Conservation (phyloP, 305 asterid genomes). For the Solanum hybrid region DNA sequence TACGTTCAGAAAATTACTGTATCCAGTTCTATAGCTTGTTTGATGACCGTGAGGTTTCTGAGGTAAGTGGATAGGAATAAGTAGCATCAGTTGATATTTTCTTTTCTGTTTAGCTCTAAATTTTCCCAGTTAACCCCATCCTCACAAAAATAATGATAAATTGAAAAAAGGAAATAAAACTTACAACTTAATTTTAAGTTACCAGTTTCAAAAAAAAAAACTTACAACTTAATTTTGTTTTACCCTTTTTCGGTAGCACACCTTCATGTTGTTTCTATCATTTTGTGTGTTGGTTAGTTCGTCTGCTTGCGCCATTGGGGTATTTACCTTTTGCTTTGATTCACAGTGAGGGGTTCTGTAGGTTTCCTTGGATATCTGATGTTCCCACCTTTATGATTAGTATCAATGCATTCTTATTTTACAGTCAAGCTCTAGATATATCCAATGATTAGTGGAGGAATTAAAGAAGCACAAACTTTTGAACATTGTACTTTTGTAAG, state of each 20-base stretch:
- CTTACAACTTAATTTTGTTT: neutral
- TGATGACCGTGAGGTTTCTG: slow-evolving; percentile 78
- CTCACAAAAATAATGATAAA: neutral
- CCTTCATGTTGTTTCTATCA: neutral
- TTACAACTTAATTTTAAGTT: neutral
- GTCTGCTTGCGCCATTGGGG: neutral
- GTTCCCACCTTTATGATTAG: neutral
- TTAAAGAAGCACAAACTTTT: neutral
- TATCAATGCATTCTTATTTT: neutral
- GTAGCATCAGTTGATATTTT: neutral
- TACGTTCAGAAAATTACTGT: slow-evolving; percentile 73
- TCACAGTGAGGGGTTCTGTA: neutral
- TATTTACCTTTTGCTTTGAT: neutral
- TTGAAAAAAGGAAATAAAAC: neutral
- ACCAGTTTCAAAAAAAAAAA: neutral
- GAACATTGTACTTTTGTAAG: neutral
- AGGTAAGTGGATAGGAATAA: slow-evolving; percentile 37
- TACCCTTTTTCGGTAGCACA: neutral
- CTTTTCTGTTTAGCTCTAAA: neutral
- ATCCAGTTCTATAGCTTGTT: slow-evolving; percentile 71
- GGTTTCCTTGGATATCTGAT: neutral
- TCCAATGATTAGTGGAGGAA: neutral
- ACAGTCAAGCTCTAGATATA: neutral
- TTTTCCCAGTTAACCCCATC: neutral
- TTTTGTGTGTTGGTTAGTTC: neutral